Base-by-base conservation (phyloP, 73 alveolate species). In the Stentor roeselii region DNA sequence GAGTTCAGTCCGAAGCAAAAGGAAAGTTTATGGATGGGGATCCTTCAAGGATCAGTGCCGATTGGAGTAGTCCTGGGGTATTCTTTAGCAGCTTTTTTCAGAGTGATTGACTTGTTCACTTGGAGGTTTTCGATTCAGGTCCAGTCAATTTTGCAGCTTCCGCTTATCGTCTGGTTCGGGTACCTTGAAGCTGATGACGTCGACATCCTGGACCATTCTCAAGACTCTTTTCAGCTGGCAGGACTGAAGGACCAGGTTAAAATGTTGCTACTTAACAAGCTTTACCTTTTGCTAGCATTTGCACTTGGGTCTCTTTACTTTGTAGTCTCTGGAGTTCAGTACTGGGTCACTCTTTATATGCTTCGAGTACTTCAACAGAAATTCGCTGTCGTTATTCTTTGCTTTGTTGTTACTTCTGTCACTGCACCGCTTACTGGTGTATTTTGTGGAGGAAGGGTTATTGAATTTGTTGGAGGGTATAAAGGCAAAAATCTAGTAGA, bases 361-460 rank as follows among this genome's bases (percentile, higher is more conserved):
- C 74, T 87, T 60, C 88, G 83, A 83, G 95, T 94, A 76, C 85
- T 95, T 4, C 82, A 90, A 42, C 90, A 94, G 60, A 97, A 97
- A 3, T 42, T 82, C 35, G 34, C 87, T 34, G 99, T 90, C 38
- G 67, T 50, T 50, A 84, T 92, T 86, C 78, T 89, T 27, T 59
- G 86, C 3, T 96, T 90, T 87, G 84, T 96, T 50, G 11, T 93
- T 31, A 75, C 87, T 32, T 85, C 96, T 75, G 90, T 94, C n/a
- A 92, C 98, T 3, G 98, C 96, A 3, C 99, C 99, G n/a, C 80
- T 94, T 34, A 87, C 95, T 27, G 99, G 99, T 27, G 99, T 93
- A 14, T 87, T 95, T 39, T 82, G 91, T 60, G 99, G 99, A 0
- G 95, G 97, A 30, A 61, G 87, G 59, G 50, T 96, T 59, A 90